These are phyloP conservation scores for Priceomyces melissophilus DNA, from an alignment of 805 yeast genomes.

Conservation along the genomic window DNA sequence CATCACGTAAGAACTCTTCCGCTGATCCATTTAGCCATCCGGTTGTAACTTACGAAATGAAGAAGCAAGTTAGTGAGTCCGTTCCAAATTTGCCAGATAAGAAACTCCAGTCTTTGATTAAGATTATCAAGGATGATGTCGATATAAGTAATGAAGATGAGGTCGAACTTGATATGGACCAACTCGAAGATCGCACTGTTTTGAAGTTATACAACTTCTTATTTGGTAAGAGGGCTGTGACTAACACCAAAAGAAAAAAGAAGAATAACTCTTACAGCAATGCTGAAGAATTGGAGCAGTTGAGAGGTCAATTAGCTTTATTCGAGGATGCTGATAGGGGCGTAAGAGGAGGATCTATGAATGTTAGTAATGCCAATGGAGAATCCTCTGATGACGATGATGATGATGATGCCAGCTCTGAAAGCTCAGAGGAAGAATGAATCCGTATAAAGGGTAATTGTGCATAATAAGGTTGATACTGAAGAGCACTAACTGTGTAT, in stretches of 20 bases:
- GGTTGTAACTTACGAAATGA: slow-evolving; percentile 89
- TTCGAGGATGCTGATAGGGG: slow-evolving; percentile 34
- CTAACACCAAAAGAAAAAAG: slow-evolving; percentile 34
- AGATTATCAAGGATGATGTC: slow-evolving; percentile 73
- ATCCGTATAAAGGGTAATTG: not conserved
- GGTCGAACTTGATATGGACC: slow-evolving; percentile 94
- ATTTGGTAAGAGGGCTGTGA: slow-evolving; percentile 39
- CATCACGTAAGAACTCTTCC: slow-evolving; percentile 20
- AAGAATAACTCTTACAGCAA: slow-evolving; percentile 21
- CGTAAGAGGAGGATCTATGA: slow-evolving; percentile 26
- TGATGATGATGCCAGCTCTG: slow-evolving; percentile 42
- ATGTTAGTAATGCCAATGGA: slow-evolving; percentile 31
- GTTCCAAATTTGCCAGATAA: slow-evolving; percentile 75
- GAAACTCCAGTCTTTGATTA: slow-evolving; percentile 77
- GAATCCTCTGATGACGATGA: slow-evolving; percentile 49
- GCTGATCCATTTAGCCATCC: slow-evolving; percentile 26
- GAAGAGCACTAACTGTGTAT: slow-evolving; percentile 1
- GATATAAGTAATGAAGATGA: slow-evolving; percentile 68
- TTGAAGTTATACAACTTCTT: slow-evolving; percentile 82
- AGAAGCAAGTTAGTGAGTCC: slow-evolving; percentile 84
- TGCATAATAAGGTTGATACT: slow-evolving; percentile 1
- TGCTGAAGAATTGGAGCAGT: slow-evolving; percentile 61
- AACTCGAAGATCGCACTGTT: slow-evolving; percentile 79
- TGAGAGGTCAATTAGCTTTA: slow-evolving; percentile 47
- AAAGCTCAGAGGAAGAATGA: slow-evolving; percentile 73